Conservation (phyloP, 352 stramenopile species). For the Phytopythium boreale region DNA sequence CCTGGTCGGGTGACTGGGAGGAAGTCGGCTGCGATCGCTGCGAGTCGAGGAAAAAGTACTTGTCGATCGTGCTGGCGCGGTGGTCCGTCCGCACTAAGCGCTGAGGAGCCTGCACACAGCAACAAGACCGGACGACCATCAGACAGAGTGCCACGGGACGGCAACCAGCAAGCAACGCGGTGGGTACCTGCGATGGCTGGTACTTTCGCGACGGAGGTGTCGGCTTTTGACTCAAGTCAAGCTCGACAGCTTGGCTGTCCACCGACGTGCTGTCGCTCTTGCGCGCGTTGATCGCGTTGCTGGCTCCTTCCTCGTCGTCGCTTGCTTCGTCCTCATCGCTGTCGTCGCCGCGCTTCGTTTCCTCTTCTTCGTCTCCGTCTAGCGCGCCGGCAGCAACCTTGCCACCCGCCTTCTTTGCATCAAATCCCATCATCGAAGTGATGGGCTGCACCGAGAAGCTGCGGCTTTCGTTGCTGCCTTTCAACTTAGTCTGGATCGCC, state of each 20-base stretch:
- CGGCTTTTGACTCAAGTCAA: constrained; percentile 56
- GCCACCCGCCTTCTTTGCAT: constrained; percentile 12
- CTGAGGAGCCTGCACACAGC: constrained; percentile 57
- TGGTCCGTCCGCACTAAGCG: constrained; percentile 81
- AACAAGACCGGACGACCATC: background rate
- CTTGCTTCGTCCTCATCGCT: constrained; percentile 32
- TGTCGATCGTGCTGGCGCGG: constrained; percentile 85
- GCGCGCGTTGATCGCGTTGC: constrained; percentile 12
- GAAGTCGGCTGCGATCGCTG: constrained; percentile 51
- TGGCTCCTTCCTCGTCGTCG: constrained; percentile 9
- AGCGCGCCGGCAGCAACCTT: constrained; percentile 9
- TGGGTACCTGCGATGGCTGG: constrained; percentile 52
- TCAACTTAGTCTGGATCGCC: constrained; percentile 76
- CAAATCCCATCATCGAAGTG: constrained; percentile 48
- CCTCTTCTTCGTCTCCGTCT: constrained; percentile 21
- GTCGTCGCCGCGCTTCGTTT: constrained; percentile 20
- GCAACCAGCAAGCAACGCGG: background rate
- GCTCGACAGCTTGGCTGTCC: constrained; percentile 38
- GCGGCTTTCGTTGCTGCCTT: constrained; percentile 88
- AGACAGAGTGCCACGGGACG: background rate
- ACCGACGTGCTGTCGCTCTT: constrained; percentile 8
- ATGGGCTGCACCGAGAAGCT: constrained; percentile 90
- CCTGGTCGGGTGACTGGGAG: constrained; percentile 20
- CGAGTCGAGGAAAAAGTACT: constrained; percentile 79
- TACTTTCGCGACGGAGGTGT: constrained; percentile 67